Conservation (phyloP, 345 rosid species). For the Eucalyptus rudis region DNA sequence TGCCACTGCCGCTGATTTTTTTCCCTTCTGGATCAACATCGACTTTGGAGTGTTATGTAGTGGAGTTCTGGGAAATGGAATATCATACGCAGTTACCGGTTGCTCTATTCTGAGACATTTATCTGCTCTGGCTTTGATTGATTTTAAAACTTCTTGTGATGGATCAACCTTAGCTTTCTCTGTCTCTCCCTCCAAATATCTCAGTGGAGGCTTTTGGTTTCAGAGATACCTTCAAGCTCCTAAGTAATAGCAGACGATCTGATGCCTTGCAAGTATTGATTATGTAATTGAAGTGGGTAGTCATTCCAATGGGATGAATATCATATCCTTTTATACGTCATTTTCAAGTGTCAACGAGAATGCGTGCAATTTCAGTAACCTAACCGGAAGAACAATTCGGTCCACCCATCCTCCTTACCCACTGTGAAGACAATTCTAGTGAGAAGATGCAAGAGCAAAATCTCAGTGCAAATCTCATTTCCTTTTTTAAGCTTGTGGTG, state of each 20-base stretch:
- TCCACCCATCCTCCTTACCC: background rate
- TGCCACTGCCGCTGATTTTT: background rate
- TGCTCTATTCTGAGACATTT: background rate
- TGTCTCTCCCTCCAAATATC: background rate
- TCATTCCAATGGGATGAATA: background rate
- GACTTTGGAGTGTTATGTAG: background rate
- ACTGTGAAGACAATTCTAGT: background rate
- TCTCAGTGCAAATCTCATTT: background rate
- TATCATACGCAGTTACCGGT: background rate
- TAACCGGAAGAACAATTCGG: background rate
- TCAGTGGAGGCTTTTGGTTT: background rate
- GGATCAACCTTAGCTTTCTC: background rate
- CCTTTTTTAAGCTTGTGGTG: background rate
- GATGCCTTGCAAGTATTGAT: background rate
- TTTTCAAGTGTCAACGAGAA: background rate
- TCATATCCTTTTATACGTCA: background rate
- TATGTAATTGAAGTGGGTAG: background rate
- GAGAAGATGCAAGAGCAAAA: background rate
- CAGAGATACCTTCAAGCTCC: background rate
- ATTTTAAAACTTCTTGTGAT: background rate
- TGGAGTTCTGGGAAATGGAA: background rate
- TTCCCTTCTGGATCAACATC: background rate
- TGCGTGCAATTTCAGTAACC: background rate
- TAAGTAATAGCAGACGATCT: background rate
- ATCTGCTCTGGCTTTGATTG: background rate